These are phyloP conservation scores for Coniochaeta prunicola DNA, from an alignment of 2,329 filamentous ascomycete genomes.

Conservation along the genomic window DNA sequence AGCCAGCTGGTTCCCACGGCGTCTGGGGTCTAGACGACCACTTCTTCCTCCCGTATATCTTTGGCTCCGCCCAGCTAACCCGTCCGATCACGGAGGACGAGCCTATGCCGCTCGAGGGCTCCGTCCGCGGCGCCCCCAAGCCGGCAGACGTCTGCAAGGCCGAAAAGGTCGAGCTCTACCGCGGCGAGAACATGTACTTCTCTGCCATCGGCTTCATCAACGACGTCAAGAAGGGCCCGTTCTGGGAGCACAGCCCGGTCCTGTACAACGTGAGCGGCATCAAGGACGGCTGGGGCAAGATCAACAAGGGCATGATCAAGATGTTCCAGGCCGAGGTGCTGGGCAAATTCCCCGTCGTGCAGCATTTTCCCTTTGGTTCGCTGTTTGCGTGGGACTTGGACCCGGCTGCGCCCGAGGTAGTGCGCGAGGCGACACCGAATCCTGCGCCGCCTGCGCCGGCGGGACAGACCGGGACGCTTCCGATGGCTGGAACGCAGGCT, in stretches of 20 bases:
- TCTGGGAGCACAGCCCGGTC: constrained; percentile 95
- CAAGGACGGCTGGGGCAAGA: constrained; percentile 92
- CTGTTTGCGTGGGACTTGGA: constrained; percentile 72
- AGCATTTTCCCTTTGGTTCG: constrained; percentile 82
- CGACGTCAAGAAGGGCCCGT: constrained; percentile 91
- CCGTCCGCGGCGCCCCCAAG: constrained; percentile 62
- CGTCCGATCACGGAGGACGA: constrained; percentile 61
- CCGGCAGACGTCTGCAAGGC: constrained; percentile 62
- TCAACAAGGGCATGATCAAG: constrained; percentile 98
- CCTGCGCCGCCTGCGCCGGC: constrained; percentile 14
- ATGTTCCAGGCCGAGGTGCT: constrained; percentile 98
- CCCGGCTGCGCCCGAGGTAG: constrained; percentile 45
- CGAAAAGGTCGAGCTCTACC: constrained; percentile 56
- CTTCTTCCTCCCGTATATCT: constrained; percentile 87
- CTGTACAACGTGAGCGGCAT: constrained; percentile 92
- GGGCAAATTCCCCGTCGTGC: constrained; percentile 96
- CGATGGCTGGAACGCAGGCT: constrained; percentile 12
- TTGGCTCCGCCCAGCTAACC: constrained; percentile 85
- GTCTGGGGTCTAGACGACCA: constrained; percentile 99
- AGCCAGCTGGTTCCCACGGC: constrained; percentile 91
- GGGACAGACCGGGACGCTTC: neutral
- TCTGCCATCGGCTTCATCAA: constrained; percentile 94
- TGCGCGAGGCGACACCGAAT: constrained; percentile 43
- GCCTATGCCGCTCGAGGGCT: constrained; percentile 71
- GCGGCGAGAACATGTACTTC: constrained; percentile 79